Evolutionary conservation across 192 early-diverging fungal genomes (phyloP).

Genomic region (Spinellus fusiger): DNA sequence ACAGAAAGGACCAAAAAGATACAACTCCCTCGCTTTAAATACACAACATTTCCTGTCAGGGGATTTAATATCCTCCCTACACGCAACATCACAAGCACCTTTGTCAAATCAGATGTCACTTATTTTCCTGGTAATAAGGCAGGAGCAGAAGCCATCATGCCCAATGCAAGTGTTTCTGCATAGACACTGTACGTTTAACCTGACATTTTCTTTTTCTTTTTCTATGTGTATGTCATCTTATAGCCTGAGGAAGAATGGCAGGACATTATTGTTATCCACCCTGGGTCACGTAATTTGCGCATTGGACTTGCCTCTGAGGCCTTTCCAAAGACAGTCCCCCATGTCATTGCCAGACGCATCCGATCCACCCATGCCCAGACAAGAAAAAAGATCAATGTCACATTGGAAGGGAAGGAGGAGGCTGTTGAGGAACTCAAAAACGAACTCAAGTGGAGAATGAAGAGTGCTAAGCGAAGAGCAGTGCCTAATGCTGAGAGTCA

Average conservation of each 20-base stretch:
- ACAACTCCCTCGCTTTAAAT: slow-evolving; percentile 48
- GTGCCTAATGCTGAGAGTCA: slow-evolving; percentile 70
- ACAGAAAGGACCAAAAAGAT: not conserved
- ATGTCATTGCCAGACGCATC: slow-evolving; percentile 67
- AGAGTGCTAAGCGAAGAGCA: slow-evolving; percentile 70
- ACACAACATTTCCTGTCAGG: slow-evolving; percentile 45
- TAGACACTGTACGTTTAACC: not conserved
- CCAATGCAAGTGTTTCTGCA: slow-evolving; percentile 27
- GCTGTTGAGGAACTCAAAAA: slow-evolving; percentile 50
- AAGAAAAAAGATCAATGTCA: slow-evolving; percentile 7
- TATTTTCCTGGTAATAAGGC: slow-evolving; percentile 37
- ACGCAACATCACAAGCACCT: slow-evolving; percentile 42
- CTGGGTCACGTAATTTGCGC: slow-evolving; percentile 76
- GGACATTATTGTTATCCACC: slow-evolving; percentile 80
- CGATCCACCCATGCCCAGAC: slow-evolving; percentile 8
- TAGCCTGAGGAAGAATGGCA: slow-evolving; percentile 48
- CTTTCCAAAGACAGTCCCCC: slow-evolving; percentile 68
- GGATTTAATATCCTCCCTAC: slow-evolving; percentile 38
- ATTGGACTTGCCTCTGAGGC: slow-evolving; percentile 82
- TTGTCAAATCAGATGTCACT: slow-evolving; percentile 40
- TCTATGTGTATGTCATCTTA: not conserved
- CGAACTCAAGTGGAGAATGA: slow-evolving; percentile 73
- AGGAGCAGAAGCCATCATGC: slow-evolving; percentile 11
- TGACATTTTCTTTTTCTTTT: not conserved
- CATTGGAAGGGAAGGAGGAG: not conserved